Evolutionary conservation across 495 filamentous ascomycete genomes (phyloP).

Genomic region (Lasiosphaeris hirsuta): DNA sequence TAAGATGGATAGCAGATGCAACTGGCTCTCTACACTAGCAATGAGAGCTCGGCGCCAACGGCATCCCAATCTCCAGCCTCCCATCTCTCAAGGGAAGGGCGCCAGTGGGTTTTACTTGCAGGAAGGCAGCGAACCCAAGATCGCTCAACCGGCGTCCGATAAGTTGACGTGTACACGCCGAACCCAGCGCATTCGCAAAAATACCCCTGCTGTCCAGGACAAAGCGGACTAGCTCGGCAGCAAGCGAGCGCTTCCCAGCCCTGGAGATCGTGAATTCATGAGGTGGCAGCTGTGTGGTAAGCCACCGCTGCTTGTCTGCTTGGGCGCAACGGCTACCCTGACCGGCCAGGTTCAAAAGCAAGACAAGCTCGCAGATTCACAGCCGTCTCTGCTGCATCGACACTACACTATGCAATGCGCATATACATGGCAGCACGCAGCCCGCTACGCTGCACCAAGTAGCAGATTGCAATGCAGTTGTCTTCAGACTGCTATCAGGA

Average conservation of each 20-base stretch:
- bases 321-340: conserved; percentile 6
- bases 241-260: neutral
- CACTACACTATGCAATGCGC: too few species aligned
- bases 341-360: neutral
- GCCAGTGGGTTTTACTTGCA: conserved; percentile 5
- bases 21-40: too few species aligned
- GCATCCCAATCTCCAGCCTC: too few species aligned
- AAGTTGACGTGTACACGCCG: conserved; percentile 2
- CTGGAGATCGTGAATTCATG: neutral
- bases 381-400: too few species aligned
- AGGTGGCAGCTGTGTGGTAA: neutral
- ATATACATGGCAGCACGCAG: too few species aligned
- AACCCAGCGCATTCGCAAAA: neutral
- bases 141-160: neutral
- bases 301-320: neutral
- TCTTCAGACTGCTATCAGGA: too few species aligned
- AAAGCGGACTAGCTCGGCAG: conserved; percentile 3
- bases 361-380: too few species aligned
- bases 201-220: conserved; percentile 2
- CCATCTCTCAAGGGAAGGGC: neutral
- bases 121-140: neutral
- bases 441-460: too few species aligned
- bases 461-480: too few species aligned
- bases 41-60: too few species aligned
- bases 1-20: too few species aligned